Conservation (phyloP, 495 filamentous ascomycete genomes). For the Neurospora sp. region DNA sequence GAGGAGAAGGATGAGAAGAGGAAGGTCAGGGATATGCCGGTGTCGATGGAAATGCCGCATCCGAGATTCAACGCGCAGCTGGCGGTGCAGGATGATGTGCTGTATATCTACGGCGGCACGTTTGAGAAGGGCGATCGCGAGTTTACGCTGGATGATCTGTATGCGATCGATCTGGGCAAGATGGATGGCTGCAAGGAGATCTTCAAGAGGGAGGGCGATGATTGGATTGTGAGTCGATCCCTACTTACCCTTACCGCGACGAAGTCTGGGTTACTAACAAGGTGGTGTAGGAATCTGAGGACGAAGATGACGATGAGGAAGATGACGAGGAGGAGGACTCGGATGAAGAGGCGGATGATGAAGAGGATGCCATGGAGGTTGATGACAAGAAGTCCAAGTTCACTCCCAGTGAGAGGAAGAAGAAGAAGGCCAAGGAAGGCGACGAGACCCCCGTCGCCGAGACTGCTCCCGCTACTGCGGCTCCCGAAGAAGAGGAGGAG, state of each 20-base stretch:
- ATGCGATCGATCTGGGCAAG: slow-evolving; percentile 81
- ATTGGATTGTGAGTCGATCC: slow-evolving; percentile 56
- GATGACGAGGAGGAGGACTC: slow-evolving; percentile 62
- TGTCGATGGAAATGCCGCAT: slow-evolving; percentile 72
- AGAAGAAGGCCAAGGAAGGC: slow-evolving; percentile 25
- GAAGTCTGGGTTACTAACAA: slow-evolving; percentile 12
- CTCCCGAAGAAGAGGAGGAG: slow-evolving; percentile 34
- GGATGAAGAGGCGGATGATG: slow-evolving; percentile 58
- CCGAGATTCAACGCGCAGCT: slow-evolving; percentile 81
- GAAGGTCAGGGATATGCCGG: slow-evolving; percentile 40
- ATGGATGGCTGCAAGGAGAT: slow-evolving; percentile 85
- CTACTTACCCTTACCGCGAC: not conserved
- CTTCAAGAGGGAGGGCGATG: slow-evolving; percentile 72
- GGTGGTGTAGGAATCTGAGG: slow-evolving; percentile 43
- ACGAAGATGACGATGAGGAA: slow-evolving; percentile 55
- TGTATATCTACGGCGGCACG: slow-evolving; percentile 91
- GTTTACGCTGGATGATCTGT: slow-evolving; percentile 90
- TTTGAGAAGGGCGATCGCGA: slow-evolving; percentile 91
- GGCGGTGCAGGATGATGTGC: slow-evolving; percentile 78
- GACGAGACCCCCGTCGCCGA: slow-evolving; percentile 28
- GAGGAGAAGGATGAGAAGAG: slow-evolving; percentile 39
- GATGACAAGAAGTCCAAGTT: slow-evolving; percentile 22
- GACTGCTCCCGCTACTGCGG: slow-evolving; percentile 17
- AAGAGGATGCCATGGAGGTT: slow-evolving; percentile 46
- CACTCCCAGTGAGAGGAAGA: slow-evolving; percentile 36